Evolutionary conservation across 257 asterid species (phyloP), one percentile per base, ranked within the genome.

Genomic region (Haberlea rhodopensis): DNA sequence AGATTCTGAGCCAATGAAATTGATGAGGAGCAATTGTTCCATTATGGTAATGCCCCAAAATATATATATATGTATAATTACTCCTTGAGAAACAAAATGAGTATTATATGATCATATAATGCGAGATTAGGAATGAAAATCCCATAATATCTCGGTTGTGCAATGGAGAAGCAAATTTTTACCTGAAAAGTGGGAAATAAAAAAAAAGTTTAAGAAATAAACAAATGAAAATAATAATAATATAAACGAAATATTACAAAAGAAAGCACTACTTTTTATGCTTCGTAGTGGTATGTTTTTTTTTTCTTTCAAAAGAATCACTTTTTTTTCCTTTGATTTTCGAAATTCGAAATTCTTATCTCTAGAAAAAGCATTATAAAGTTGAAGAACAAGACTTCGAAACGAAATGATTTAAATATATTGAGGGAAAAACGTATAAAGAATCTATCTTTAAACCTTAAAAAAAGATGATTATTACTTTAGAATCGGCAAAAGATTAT

Each of bases 211-310:
- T 15, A 13, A 43, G n/a, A n/a, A n/a, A n/a, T n/a, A n/a, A 43
- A 1, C 51, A 43, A 43, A 13, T 6, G 51, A 43, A 13, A 13
- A 9, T 43, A 13, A 32, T n/a, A 13, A 43, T 13, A 40, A 40
- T 9, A 34, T 0, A 34, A n/a, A 53, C 78, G 80, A 76, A 73
- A 68, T 70, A 74, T n/a, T n/a, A 66, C 80, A 73, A 75, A 66
- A 69, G 66, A 11, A 60, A 70, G 81, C 86, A 72, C 84, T 67
- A 67, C 81, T 81, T 81, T 52, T 49, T 45, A 64, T 49, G 60
- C 69, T 48, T 63, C 46, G 46, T 37, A 40, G 61, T 56, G 1
- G 15, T 56, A 31, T 56, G 61, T 56, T 18, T 37, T 51, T n/a
- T n/a, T n/a, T n/a, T n/a, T n/a, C n/a, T n/a, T 19, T 31, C 22